Percentiles rank a stretch among this genome's conserved stretches.
Evolutionary conservation across 768 basidiomycete species (phyloP).

Genomic region (Holtermannia corniformis): DNA sequence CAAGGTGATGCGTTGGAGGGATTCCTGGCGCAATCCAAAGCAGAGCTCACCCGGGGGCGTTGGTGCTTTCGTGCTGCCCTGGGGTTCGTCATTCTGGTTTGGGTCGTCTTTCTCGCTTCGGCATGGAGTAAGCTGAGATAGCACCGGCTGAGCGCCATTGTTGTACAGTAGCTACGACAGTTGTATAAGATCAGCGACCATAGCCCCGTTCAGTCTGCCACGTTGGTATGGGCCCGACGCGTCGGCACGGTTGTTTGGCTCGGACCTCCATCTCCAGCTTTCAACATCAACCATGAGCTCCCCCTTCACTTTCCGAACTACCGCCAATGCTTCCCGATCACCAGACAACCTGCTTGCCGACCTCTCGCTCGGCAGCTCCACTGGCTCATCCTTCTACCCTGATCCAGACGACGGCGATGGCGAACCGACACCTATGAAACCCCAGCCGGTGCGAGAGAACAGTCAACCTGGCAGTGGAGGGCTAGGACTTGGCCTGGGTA

Average conservation of each 20-base stretch:
- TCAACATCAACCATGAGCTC: background rate
- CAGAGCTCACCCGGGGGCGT: slow-evolving; percentile 5
- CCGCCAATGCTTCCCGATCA: background rate
- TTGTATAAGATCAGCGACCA: background rate
- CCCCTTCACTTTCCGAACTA: background rate
- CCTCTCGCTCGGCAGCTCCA: background rate
- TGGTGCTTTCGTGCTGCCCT: slow-evolving; percentile 3
- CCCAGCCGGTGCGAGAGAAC: background rate
- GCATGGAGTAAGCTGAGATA: background rate
- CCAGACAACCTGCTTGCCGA: background rate
- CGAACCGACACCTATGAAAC: background rate
- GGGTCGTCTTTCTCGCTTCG: slow-evolving; percentile 11
- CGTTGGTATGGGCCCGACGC: background rate
- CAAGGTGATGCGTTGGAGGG: background rate
- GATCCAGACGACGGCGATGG: background rate
- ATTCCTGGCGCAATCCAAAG: slow-evolving; percentile 1
- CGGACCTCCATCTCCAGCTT: background rate
- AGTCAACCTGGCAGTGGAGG: background rate
- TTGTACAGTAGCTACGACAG: background rate
- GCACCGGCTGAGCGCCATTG: background rate
- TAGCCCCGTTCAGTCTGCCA: background rate
- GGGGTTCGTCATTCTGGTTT: slow-evolving; percentile 13
- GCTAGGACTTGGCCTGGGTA: background rate
- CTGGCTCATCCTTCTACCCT: background rate
- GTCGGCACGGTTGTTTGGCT: background rate